Evolutionary conservation across 2,329 filamentous ascomycete species (phyloP), one percentile per base, ranked within the genome.

Genomic region (Colletotrichum destructivum): DNA sequence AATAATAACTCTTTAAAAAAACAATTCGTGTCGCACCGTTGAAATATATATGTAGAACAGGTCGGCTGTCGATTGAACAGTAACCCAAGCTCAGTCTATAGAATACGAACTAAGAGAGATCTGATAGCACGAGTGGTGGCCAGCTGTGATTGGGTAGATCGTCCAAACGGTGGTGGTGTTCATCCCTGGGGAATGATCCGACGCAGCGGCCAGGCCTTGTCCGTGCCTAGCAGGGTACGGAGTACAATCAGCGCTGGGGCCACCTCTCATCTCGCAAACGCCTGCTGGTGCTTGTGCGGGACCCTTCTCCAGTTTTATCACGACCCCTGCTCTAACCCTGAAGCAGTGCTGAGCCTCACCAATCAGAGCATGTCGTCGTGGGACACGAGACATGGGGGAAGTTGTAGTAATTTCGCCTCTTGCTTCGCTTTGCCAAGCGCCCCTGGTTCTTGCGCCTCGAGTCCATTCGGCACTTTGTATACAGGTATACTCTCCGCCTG

Each of bases 121-220:
- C 8, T 35, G 65, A 49, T 46, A 23, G 56, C 56, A 40, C 21
- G 35, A 31, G 46, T 38, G 55, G 46, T 26, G 26, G 69, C 65
- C 57, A 55, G 65, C 16, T 71, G 55, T 57, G 31, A 72, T 66
- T 72, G 69, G 69, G 47, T 60, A 56, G 42, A 35, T 66, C 66
- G 38, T 71, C 69, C 60, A 66, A 71, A 66, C 69, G 40, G 57
- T 42, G 44, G 35, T 38, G 35, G 35, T 57, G 65, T 63, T 71
- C 59, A 62, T 62, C 69, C 65, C 46, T 46, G 46, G 12, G 23
- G 57, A 26, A 57, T 21, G 46, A 52, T 38, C 69, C 57, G 57
- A 57, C 64, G 65, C 65, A 54, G 49, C 52, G 69, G 69, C 40
- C 52, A 68, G 47, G 40, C 61, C 57, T 62, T 54, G 64, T 71